Base-by-base conservation (phyloP, 2,329 filamentous ascomycete genomes). In the Stagonosporopsis cucurbitacearum region DNA sequence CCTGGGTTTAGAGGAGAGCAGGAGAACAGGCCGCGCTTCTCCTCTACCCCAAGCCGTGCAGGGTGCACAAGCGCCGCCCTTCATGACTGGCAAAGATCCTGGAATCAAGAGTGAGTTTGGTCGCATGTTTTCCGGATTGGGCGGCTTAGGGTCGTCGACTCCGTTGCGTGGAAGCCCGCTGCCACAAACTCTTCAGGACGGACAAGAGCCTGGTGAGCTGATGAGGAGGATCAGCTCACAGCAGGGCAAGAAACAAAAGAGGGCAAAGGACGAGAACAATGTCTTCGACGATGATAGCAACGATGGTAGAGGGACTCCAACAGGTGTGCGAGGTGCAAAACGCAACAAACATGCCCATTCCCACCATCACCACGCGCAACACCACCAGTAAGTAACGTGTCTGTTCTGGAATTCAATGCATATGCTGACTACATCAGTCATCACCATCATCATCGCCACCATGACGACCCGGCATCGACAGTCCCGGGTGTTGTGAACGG, bases 21-120 rank as follows among this genome's bases (percentile, higher is more conserved):
- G 92, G 69, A 87, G 91, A 49, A 90, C 89, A 62, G 93, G 93
- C 1, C 88, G 93, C 44, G 83, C 92, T 35, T 97, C 94, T 8
- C 94, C 94, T 1, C 80, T 97, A 15, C 94, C 94, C 1, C 94
- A 97, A 75, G 93, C 94, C 20, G 93, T 97, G 0, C 93, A 97
- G 71, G 94, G 94, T 20, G 93, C 91, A 1, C 93, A 96, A 73
- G 86, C 88, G 15, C 90, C 92, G 66, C 85, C 90, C 35, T 84
- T 90, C 49, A 91, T 90, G 3, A 91, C 92, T 6, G 86, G 87
- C 13, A 90, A 88, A 15, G 92, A 96, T 73, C 90, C 92, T 11
- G 90, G 90, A 39, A 96, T 97, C 70, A 96, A 97, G 81, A 96
- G 88, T 71, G 94, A 97, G 73, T 93, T 97, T 72, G 93, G 93